Evolutionary conservation across 2,329 filamentous ascomycete genomes (phyloP), one percentile per base, ranked within the genome.

Genomic region (Iodosphaeria phyllophila): DNA sequence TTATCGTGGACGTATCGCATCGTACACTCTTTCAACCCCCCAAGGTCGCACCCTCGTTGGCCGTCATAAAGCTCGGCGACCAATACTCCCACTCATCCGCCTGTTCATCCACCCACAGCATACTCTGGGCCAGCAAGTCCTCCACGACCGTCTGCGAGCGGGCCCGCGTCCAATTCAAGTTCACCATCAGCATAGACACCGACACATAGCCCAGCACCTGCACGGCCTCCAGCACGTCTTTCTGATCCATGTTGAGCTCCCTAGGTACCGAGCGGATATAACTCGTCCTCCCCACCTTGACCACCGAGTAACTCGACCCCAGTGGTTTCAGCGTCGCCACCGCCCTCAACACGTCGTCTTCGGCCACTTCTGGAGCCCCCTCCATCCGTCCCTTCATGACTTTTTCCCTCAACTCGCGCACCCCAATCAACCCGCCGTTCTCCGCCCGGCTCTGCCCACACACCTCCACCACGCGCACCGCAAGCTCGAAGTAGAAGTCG

Each of bases 401-500:
- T 22, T 71, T 60, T 42, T 84, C 75, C 29, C 71, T 60, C 38
- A 92, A 72, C 49, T 95, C 86, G 22, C 66, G 58, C 11, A 95
- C 64, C 8, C 78, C 78, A 26, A 98, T 80, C 40, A 98, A 57
- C 0, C 89, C 89, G 5, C 89, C 89, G 46, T 98, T 98, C 51
- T 93, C 86, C 4, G 67, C 69, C 26, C 89, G 62, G 22, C 83
- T 93, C 26, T 74, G 70, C 5, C 82, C 64, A 45, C 89, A 98
- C 6, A 93, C 71, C 49, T 95, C 86, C 5, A 98, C 89, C 1
- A 95, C 78, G 24, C 80, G 66, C n/a, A 95, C 86, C 2, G 83
- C 89, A 22, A 98, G 69, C 56, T 92, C 86, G 49, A 95, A 95
- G 54, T 95, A 98, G 46, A 98, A 98, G 49, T 98, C 89, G 46